phyloP scores from a whole-genome alignment of 441 rosid species.

The Gossypium davidsonii region DNA sequence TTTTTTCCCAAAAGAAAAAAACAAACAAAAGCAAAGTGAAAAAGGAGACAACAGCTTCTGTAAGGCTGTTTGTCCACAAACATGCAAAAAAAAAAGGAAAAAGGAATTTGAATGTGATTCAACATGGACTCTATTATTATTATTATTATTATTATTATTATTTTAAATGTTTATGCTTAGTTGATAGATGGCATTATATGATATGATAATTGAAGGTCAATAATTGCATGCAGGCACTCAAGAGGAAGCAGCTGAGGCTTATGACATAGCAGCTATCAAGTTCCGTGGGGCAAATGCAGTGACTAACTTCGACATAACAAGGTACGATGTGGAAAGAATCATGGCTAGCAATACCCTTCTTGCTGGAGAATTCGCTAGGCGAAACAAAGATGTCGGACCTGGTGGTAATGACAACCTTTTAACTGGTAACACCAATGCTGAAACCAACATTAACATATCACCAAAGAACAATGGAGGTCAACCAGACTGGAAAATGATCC shows the following conservation, averaged over 20 bases:
- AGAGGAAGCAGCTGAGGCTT: conserved; percentile 96
- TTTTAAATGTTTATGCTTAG: too few species aligned
- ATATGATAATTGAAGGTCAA: neutral
- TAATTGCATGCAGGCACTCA: conserved; percentile 56
- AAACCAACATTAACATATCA: conserved; percentile 15
- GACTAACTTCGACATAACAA: conserved; percentile 80
- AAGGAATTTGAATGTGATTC: neutral
- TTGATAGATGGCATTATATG: neutral
- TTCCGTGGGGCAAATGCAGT: conserved; percentile 49
- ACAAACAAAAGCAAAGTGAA: neutral
- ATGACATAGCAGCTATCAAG: conserved; percentile 1
- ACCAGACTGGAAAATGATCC: conserved; percentile 47
- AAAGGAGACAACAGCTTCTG: conserved; percentile 9
- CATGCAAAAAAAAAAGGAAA: neutral
- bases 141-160: too few species aligned
- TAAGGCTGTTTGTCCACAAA: conserved; percentile 18
- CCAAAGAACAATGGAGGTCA: conserved; percentile 25
- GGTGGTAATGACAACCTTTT: conserved; percentile 15
- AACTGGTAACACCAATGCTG: conserved; percentile 18
- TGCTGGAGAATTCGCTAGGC: conserved; percentile 74
- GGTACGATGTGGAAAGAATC: conserved; percentile 87
- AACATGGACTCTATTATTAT: neutral
- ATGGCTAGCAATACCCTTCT: conserved; percentile 83
- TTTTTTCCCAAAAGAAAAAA: conserved; percentile 8
- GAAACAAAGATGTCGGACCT: conserved; percentile 42